Base-by-base conservation (phyloP, 345 rosid species). In the Eucalyptus caleyi region DNA sequence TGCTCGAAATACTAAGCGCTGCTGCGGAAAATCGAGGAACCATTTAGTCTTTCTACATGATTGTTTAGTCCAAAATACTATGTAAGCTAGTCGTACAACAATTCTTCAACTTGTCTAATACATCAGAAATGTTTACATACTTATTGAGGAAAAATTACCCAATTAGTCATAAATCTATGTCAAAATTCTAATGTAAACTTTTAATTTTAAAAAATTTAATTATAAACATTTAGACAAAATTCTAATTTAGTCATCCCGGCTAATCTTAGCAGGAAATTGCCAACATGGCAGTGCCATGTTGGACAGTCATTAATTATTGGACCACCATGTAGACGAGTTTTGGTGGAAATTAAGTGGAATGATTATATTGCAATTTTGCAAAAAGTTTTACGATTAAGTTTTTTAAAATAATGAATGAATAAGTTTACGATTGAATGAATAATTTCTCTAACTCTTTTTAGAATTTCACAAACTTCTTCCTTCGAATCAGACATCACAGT, bases 321-420 rank as follows among this genome's bases (percentile, higher is more conserved):
- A 65, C 21, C 5, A 34, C 15, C 21, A n/a, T n/a, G 37, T 65
- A 65, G 34, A 8, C 0, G 11, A 65, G 34, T 65, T n/a, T 65
- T 14, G 10, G 37, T 27, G 37, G 9, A 65, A 15, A 65, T n/a
- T n/a, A 8, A n/a, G 19, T 8, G n/a, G 9, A 15, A 15, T 15
- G 6, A n/a, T n/a, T 65, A 14, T 15, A n/a, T n/a, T 30, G 9
- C 0, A 62, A 60, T 27, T 13, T 12, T 60, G 16, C 8, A 15
- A 30, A 62, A 62, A 30, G 0, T 4, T 30, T 30, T 14, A 62
- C 0, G 9, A 62, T 34, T 65, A 65, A 65, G 5, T n/a, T 15
- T 16, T n/a, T n/a, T n/a, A n/a, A n/a, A n/a, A n/a, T n/a, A n/a
- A n/a, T n/a, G n/a, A n/a, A n/a, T n/a, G n/a, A n/a, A n/a, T n/a